Evolutionary conservation across 2,329 filamentous ascomycete species (phyloP), one percentile per base, ranked within the genome.

Genomic region (Mollisia scopiformis): DNA sequence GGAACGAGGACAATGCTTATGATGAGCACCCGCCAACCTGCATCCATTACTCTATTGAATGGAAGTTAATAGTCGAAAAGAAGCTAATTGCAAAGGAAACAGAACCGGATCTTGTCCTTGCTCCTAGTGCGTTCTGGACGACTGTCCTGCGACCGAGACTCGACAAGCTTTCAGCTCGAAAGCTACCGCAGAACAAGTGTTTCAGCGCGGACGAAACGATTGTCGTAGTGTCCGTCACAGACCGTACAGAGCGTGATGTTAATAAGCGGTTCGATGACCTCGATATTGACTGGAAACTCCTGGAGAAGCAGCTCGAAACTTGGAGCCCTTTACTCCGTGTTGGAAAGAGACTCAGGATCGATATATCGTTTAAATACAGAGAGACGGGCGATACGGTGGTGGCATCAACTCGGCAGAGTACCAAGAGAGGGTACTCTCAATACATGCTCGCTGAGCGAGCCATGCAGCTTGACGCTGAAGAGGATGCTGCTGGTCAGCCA

Each of bases 241-340:
- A 61, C 62, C 68, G 39, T 70, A 65, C 70, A 61, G 27, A 72
- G 53, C 56, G 72, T 62, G 57, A 72, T 64, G 53, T 74, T 56
- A 61, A 64, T 50, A 54, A 75, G 62, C 28, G 70, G 63, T 59
- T 73, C 63, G 57, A 75, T 53, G 68, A 75, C 59, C 43, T 65
- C 33, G 39, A 70, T 53, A 59, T 68, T 54, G 66, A 54, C 64
- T 72, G 43, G 74, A 66, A 1, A 30, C 62, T 67, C 25, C 56
- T 63, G 2, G 58, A 66, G 53, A 62, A 35, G 16, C 59, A 68
- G 46, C 59, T 68, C 16, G 7, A 55, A 27, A 33, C 46, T 5
- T 67, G 54, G 63, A 61, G 63, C n/a, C 37, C 47, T 30, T 41
- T 66, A 11, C 46, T 58, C 16, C 56, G 35, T 6, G 39, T 46